phyloP scores from a whole-genome alignment of 2,329 filamentous ascomycete species.

The Aureobasidium sp. region DNA sequence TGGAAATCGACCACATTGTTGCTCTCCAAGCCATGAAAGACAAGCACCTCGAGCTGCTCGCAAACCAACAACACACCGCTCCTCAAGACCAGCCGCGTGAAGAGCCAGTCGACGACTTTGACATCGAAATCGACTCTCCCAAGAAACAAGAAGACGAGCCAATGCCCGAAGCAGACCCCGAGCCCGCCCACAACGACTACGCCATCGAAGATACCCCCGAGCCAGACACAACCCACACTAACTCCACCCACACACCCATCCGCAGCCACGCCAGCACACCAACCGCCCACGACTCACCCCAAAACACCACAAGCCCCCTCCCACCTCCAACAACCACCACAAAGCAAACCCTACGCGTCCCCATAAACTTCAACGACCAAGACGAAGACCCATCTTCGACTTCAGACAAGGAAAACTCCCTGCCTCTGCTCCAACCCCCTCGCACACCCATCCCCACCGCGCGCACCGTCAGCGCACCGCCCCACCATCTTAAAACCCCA shows the following conservation, averaged over 20 bases:
- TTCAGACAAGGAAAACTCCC: slow-evolving; percentile 16
- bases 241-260: neutral
- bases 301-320: neutral
- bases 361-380: slow-evolving; percentile 16
- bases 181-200: neutral
- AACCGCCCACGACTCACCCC: neutral
- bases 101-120: neutral
- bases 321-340: neutral
- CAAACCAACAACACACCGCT: neutral
- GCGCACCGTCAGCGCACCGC: slow-evolving; percentile 20
- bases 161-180: neutral
- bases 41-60: slow-evolving; percentile 30
- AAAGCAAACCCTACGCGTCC: slow-evolving; percentile 12
- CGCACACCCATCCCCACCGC: slow-evolving; percentile 22
- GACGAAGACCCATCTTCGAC: slow-evolving; percentile 12
- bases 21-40: slow-evolving; percentile 17
- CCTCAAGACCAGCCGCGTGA: neutral
- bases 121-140: neutral
- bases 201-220: neutral
- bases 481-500: slow-evolving; percentile 22
- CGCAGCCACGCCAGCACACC: slow-evolving; percentile 1
- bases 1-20: slow-evolving; percentile 67
- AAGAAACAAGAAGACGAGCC: neutral
- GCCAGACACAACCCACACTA: neutral
- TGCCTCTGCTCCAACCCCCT: neutral